These are phyloP conservation scores for Aspergillus persii DNA, from an alignment of 2,329 filamentous ascomycete species.

Conservation along the genomic window DNA sequence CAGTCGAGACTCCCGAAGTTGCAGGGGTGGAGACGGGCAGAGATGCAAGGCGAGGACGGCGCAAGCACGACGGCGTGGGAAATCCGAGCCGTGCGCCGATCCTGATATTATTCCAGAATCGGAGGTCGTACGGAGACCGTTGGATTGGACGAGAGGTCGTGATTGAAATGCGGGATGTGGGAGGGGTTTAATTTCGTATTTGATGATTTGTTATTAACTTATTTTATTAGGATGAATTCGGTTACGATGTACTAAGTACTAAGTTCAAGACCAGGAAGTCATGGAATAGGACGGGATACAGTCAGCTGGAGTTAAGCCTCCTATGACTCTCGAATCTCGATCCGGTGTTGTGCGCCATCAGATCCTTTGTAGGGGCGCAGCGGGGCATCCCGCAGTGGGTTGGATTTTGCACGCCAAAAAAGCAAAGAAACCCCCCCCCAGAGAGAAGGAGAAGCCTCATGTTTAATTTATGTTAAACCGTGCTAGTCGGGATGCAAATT, in stretches of 20 bases:
- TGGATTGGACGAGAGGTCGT: neutral
- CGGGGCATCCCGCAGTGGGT: neutral
- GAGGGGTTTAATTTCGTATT: neutral
- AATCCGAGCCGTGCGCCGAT: neutral
- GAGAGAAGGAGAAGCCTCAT: neutral
- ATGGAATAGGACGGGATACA: too few relatives aligned
- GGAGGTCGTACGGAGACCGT: neutral
- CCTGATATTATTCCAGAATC: neutral
- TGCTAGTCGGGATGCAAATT: neutral
- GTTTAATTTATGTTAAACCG: neutral
- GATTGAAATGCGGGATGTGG: neutral
- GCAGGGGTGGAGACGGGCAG: neutral
- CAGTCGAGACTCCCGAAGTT: neutral
- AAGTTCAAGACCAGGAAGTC: too few relatives aligned
- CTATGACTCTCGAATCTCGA: too few relatives aligned
- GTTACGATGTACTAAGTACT: too few relatives aligned
- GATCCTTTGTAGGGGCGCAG: neutral
- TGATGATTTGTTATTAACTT: neutral
- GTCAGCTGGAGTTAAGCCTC: too few relatives aligned
- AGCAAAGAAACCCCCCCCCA: too few relatives aligned
- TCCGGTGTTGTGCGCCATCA: too few relatives aligned
- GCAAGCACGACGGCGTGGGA: neutral
- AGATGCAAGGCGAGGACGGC: neutral
- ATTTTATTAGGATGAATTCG: neutral
- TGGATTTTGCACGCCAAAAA: neutral